Base-by-base conservation (phyloP, 768 basidiomycete genomes). In the Russula brevipes region DNA sequence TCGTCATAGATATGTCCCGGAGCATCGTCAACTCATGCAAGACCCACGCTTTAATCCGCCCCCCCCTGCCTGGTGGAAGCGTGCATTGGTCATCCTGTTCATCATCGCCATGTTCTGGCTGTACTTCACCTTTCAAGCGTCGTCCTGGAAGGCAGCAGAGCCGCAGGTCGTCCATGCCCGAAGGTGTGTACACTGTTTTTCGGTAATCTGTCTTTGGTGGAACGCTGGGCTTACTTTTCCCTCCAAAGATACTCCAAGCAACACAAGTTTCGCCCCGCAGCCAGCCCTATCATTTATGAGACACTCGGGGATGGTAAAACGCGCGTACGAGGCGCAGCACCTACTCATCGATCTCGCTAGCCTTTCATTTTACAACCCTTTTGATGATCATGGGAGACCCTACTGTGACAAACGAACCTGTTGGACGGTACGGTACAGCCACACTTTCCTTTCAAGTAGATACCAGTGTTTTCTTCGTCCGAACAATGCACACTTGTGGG, bases 251-350 rank as follows among this genome's bases (percentile, higher is more conserved):
- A 94, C 71, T 92, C 89, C 12, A 86, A 88, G 64, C 86, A 91
- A 69, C 82, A 82, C 77, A 91, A 86, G 73, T 93, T 82, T 71
- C 79, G 91, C 30, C 91, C 92, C 0, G 91, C 92, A 11, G 90
- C 91, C 6, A 91, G 88, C 63, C 91, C 92, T 11, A 77, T 94
- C 47, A 80, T 94, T 67, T 92, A 88, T 0, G 89, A 93, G 70
- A 80, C 76, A 19, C 75, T 94, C 64, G 82, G 83, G 66, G 89
- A 90, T 66, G 91, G 91, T 0, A 79, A 83, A 4, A 73, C 83
- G 8, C 79, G 85, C 9, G 69, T 94, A 44, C 76, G 90, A n/a
- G 92, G 92, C 0, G 91, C 88, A 1, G 73, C 73, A 11, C 81
- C 85, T 3, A 65, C 68, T 6, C 36, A 19, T 31, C 53, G 58